Evolutionary conservation across 768 basidiomycete species (phyloP), one percentile per base, ranked within the genome.

Genomic region (Boletus bicolor): DNA sequence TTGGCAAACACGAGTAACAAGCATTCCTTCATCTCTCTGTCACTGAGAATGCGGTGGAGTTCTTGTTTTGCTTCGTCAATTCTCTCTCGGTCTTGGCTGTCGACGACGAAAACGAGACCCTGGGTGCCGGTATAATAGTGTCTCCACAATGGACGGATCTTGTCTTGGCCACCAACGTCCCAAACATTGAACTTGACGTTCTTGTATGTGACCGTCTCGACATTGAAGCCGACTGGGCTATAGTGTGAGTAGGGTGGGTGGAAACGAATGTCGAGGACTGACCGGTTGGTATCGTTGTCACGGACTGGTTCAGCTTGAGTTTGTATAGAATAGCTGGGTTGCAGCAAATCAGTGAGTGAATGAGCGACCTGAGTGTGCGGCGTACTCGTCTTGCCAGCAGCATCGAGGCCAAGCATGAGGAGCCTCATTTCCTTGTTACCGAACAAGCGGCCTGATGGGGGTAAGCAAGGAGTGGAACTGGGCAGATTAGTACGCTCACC

Each of bases 161-260:
- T 98, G 79, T 98, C 96, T 76, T 98, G 96, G n/a, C 96, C 96
- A 65, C 96, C 96, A 39, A 98, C 96, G 69, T 97, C 93, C 93
- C 93, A 91, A 7, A 91, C 88, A 62, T 92, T 93, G 78, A 93
- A 93, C 71, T 91, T 91, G 68, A 93, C 94, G 59, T 98, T 98
- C 82, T 97, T 97, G 77, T 98, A 98, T 45, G 94, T 97, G 51
- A 98, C 96, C 4, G 96, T 98, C 76, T 98, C 96, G 57, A 98
- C 96, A 68, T 98, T 98, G 83, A 98, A 98, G 24, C 96, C 96
- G 70, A 97, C 93, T 93, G 65, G 4, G 44, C 7, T 38, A 15
- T 48, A 34, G 12, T 17, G 59, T 59, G 19, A 61, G 35, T 49
- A 39, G 15, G 34, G 26, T 32, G 35, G 28, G 35, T 9, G 34